A percentile compares a stretch with the other conserved stretches of the same genome.
Conservation (phyloP, 2,329 filamentous ascomycete genomes). For the Botrytis sinoallii region DNA sequence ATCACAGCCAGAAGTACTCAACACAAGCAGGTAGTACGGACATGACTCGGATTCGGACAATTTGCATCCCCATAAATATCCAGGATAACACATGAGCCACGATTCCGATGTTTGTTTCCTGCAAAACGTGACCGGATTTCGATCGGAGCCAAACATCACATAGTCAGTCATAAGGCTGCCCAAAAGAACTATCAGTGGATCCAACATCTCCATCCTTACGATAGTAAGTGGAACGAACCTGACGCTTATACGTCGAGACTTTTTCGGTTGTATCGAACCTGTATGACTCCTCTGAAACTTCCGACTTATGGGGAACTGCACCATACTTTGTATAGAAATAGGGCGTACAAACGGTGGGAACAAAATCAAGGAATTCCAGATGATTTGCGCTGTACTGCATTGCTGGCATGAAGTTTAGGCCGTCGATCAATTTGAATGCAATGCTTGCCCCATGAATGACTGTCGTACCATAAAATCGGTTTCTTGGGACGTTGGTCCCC, state of each 20-base stretch:
- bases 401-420: not conserved
- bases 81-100: not conserved
- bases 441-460: not conserved
- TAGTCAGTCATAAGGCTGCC: not conserved
- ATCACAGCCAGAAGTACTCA: not conserved
- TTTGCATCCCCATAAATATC: not conserved
- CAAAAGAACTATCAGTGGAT: not conserved
- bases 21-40: not conserved
- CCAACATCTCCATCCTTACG: too few species aligned
- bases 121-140: not conserved
- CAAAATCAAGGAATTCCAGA: not conserved
- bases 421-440: not conserved
- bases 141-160: not conserved
- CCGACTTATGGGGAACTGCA: not conserved
- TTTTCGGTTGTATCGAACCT: not conserved
- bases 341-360: not conserved
- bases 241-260: not conserved
- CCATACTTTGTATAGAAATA: not conserved
- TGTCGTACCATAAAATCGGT: not conserved
- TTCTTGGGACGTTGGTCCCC: not conserved
- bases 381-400: not conserved
- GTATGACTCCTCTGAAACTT: not conserved
- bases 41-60: not conserved
- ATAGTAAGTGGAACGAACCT: not conserved
- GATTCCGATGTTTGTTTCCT: not conserved